Base-by-base conservation (phyloP, 2,329 filamentous ascomycete genomes). In the Ascochyta clinopodiicola region DNA sequence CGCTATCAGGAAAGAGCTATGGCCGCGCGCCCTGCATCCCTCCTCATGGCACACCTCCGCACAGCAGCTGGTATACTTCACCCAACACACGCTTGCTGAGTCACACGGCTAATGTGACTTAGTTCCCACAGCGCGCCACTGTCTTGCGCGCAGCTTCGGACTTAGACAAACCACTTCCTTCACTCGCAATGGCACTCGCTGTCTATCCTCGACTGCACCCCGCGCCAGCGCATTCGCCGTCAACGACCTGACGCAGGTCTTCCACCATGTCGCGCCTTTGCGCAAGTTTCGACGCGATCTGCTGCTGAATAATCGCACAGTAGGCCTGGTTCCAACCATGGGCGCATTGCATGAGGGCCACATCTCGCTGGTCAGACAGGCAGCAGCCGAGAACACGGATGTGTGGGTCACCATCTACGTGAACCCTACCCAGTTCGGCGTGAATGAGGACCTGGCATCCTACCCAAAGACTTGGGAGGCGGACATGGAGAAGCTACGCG, bases 281-380 rank as follows among this genome's bases (percentile, higher is more conserved):
- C 90, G 91, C 35, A 76, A 82, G 66, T 89, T 88, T 81, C 87
- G 92, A 32, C 82, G 80, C 21, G 83, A 86, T 36, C 86, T 92
- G 57, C 78, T 86, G 32, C 77, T 86, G 56, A 82, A 87, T 68
- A 84, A 88, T 66, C 86, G 88, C 53, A 88, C 87, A 39, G 87
- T 99, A 54, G 92, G 90, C 56, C 86, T 99, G 25, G 92, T 99
- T 32, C 95, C 95, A 1, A 99, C 95, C 29, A 98, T 99, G 95
- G 95, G 95, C 60, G 95, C 95, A 44, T 84, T 99, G n/a, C 95
- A 99, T 76, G 85, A 87, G 51, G 95, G 95, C 36, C 95, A 99
- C 77, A 78, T 96, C 46, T 90, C 90, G 3, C 84, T 99, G 21
- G 89, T 96, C 68, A 89, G 91, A 56, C 85, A 88, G 65, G 95